These are phyloP conservation scores for Graphiopsis chlorocephala DNA, from an alignment of 2,329 filamentous ascomycete species.

Conservation along the genomic window DNA sequence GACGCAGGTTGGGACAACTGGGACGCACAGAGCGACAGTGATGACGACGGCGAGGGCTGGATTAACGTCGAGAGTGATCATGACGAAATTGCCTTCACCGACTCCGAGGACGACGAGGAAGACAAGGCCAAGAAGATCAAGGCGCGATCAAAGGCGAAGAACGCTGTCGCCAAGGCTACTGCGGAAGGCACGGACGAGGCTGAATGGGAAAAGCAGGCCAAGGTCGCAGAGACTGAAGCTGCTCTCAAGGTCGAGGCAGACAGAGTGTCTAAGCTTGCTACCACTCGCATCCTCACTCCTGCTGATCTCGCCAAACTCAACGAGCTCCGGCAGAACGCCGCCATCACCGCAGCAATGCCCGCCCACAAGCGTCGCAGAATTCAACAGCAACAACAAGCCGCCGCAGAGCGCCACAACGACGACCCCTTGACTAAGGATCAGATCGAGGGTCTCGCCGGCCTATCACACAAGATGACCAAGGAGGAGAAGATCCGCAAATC, in stretches of 20 bases:
- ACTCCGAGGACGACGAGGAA: constrained; percentile 67
- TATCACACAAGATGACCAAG: constrained; percentile 79
- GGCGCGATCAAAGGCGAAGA: constrained; percentile 10
- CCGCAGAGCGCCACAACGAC: constrained; percentile 58
- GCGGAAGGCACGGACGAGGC: constrained; percentile 12
- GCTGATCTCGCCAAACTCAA: constrained; percentile 93
- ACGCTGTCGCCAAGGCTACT: constrained; percentile 19
- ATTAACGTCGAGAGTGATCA: constrained; percentile 78
- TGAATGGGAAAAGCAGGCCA: constrained; percentile 27
- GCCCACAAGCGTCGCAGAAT: constrained; percentile 40
- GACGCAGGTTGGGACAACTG: constrained; percentile 55
- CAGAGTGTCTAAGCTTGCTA: constrained; percentile 69
- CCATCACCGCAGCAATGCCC: constrained; percentile 62
- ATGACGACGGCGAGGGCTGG: constrained; percentile 81
- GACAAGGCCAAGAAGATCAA: constrained; percentile 39
- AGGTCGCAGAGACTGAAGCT: constrained; percentile 29
- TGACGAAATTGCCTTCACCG: constrained; percentile 68
- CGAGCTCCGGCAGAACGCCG: constrained; percentile 74
- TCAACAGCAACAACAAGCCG: constrained; percentile 26
- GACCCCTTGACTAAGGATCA: constrained; percentile 90
- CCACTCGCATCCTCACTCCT: constrained; percentile 88
- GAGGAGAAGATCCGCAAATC: constrained; percentile 84
- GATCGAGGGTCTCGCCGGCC: constrained; percentile 79
- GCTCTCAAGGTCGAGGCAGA: constrained; percentile 32
- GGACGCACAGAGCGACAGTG: constrained; percentile 61